Evolutionary conservation across 2,329 filamentous ascomycete genomes (phyloP).

Genomic region (Rachicladosporium sp.): DNA sequence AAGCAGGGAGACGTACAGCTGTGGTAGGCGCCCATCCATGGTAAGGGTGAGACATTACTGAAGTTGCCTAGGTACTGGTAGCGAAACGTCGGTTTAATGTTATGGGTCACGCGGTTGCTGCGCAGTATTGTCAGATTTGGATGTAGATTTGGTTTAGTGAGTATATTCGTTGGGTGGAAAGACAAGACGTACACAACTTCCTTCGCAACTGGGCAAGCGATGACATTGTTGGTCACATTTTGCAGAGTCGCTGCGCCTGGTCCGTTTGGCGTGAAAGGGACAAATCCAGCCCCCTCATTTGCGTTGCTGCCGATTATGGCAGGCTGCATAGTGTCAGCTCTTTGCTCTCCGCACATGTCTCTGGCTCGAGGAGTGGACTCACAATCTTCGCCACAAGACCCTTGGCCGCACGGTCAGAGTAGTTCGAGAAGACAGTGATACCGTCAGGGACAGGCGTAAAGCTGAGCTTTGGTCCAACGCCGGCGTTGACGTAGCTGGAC

Average conservation of each 20-base stretch:
- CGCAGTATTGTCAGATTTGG: constrained; percentile 8
- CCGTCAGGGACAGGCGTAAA: constrained; percentile 9
- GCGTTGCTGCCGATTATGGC: constrained; percentile 10
- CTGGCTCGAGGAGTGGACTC: not conserved
- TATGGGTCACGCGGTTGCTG: constrained; percentile 5
- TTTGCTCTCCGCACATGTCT: not conserved
- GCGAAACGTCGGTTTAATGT: constrained; percentile 23
- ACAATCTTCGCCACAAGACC: constrained; percentile 9
- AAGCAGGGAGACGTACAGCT: constrained; percentile 1
- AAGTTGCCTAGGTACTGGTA: constrained; percentile 30
- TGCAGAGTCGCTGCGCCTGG: constrained; percentile 5
- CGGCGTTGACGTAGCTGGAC: constrained; percentile 4
- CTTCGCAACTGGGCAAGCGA: too few relatives aligned
- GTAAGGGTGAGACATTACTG: constrained; percentile 26
- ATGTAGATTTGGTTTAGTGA: too few relatives aligned
- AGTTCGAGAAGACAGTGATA: constrained; percentile 9
- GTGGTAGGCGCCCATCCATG: constrained; percentile 32
- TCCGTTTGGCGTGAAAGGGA: constrained; percentile 4
- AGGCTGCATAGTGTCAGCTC: constrained; percentile 1
- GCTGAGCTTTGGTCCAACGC: constrained; percentile 1
- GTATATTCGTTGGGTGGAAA: too few relatives aligned
- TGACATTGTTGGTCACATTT: constrained; percentile 4
- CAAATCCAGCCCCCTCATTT: constrained; percentile 13
- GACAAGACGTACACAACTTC: too few relatives aligned
- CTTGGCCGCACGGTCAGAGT: constrained; percentile 6